Base-by-base conservation (phyloP, 1,139 yeast genomes). In the Scheffersomyces segobiensis region DNA sequence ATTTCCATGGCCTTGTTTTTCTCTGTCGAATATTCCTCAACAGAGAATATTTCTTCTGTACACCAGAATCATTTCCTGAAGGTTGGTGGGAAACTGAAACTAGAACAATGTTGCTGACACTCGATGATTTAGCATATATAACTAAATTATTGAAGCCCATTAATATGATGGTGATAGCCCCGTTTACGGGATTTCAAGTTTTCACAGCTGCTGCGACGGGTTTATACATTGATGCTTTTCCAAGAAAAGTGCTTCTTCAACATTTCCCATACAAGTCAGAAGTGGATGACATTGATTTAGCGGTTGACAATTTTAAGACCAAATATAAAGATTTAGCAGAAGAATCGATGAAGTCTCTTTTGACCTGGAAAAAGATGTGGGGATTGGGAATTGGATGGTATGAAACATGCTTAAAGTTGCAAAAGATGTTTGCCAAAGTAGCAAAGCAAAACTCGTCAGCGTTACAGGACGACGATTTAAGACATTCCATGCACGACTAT, bases 161-260 rank as follows among this genome's bases (percentile, higher is more conserved):
- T 22, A 68, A 72, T 57, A 62, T 69, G 58, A 73, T 76, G 75
- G 78, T 76, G 6, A 68, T 75, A 49, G 79, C 80, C 2, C 80
- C 80, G 17, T 75, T 76, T 59, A 73, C 79, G 3, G 78, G 78
- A 1, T 76, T 76, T 60, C 75, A 76, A 58, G 73, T 76, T 2
- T 76, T 73, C 62, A 75, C 79, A 8, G 66, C 70, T 18, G 74
- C 77, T 2, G 72, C 74, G 3, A 75, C 79, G 0, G 66, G 76
- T 26, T 64, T 75, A 24, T 76, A 72, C 53, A 68, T 76, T 53
- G 67, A 70, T 47, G 71, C 74, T 0, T 76, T 73, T 59, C 77
- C 79, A 3, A 46, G 39, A 6, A 55, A 69, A 75, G 62, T 71
- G 74, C 24, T 66, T 70, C 10, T 73, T 73, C 22, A 71, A 69